Base-by-base conservation (phyloP, 2,329 filamentous ascomycete species). In the Pseudocercospora macadamiae region DNA sequence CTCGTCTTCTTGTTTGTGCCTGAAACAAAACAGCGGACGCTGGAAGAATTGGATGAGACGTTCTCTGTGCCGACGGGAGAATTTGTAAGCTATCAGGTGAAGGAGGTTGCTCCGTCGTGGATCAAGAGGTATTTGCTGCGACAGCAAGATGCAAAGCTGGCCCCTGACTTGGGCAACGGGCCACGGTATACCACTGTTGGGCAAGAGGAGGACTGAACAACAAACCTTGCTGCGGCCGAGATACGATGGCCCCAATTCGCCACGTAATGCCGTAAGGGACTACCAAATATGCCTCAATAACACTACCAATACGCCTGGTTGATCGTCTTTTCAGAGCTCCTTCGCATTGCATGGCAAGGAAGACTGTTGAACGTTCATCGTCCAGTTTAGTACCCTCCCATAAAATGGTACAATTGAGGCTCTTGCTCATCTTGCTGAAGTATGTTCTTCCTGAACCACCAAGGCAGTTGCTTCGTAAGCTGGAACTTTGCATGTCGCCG, bases 31-130 rank as follows among this genome's bases (percentile, higher is more conserved):
- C 75, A 77, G 61, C 68, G 73, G n/a, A 79, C 76, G 0, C 73
- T 80, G 18, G 77, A 80, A 65, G 78, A 79, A 62, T 68, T 80
- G 9, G 77, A 80, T 28, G 62, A 83, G 64, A 79, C 84, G 3
- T 85, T 84, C 67, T 76, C 74, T 0, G 77, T 84, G 6, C 76
- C 81, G 0, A 84, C 80, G 2, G 64, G 60, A 39, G 55, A 66
- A 21, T 77, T 69, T 67, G 51, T 51, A 14, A 37, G 25, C 14
- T 49, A 58, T 19, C 34, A 61, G 42, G 10, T 58, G 3, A 23
- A 16, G 18, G 47, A 30, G 30, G 36, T 51, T 7, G 42, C 48
- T 2, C 54, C 54, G 8, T 57, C 32, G 47, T 54, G 51, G 51
- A 44, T 54, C 1, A 54, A 45, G 16, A 32, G 25, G 10, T 45